Percentiles rank a stretch among this genome's conserved stretches.
These are phyloP conservation scores for Akanthomyces lecanii DNA, from an alignment of 2,329 filamentous ascomycete species.

Conservation along the genomic window DNA sequence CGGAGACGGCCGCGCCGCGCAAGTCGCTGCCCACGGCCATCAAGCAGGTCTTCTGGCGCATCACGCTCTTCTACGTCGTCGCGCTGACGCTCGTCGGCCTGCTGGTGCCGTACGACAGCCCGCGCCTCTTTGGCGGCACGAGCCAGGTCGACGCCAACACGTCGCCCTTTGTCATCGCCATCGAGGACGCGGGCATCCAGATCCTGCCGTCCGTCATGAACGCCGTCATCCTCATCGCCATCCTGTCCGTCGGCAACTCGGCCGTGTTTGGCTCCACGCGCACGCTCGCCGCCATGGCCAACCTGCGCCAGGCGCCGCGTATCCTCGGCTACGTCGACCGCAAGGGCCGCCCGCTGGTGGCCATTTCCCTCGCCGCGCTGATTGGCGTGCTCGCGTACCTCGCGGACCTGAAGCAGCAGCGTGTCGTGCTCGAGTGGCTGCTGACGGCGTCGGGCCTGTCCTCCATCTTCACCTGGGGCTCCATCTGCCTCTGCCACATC, in stretches of 20 bases:
- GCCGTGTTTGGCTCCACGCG: slow-evolving; percentile 79
- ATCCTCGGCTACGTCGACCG: slow-evolving; percentile 72
- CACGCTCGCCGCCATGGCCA: slow-evolving; percentile 76
- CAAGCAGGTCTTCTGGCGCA: slow-evolving; percentile 86
- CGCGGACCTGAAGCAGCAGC: slow-evolving; percentile 54
- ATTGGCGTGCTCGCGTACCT: slow-evolving; percentile 70
- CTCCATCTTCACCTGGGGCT: slow-evolving; percentile 66
- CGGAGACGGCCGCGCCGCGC: slow-evolving; percentile 64
- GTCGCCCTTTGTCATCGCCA: slow-evolving; percentile 83
- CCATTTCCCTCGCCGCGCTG: slow-evolving; percentile 58
- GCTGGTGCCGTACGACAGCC: slow-evolving; percentile 59
- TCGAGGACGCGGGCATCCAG: slow-evolving; percentile 69
- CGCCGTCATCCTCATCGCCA: slow-evolving; percentile 78
- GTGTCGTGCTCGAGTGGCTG: slow-evolving; percentile 69
- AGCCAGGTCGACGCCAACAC: slow-evolving; percentile 51
- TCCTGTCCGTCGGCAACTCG: slow-evolving; percentile 79
- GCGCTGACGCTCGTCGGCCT: slow-evolving; percentile 71
- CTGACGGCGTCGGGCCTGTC: slow-evolving; percentile 62
- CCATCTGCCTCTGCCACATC: slow-evolving; percentile 60
- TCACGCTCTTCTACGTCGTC: slow-evolving; percentile 76
- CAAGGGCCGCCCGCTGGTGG: slow-evolving; percentile 65
- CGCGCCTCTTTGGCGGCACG: slow-evolving; percentile 27
- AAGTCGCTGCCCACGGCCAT: slow-evolving; percentile 73
- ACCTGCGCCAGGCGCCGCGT: slow-evolving; percentile 71
- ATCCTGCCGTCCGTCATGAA: slow-evolving; percentile 80